These are phyloP conservation scores for Immersiporthe knoxdaviesiana DNA, from an alignment of 2,329 filamentous ascomycete species.

Conservation along the genomic window DNA sequence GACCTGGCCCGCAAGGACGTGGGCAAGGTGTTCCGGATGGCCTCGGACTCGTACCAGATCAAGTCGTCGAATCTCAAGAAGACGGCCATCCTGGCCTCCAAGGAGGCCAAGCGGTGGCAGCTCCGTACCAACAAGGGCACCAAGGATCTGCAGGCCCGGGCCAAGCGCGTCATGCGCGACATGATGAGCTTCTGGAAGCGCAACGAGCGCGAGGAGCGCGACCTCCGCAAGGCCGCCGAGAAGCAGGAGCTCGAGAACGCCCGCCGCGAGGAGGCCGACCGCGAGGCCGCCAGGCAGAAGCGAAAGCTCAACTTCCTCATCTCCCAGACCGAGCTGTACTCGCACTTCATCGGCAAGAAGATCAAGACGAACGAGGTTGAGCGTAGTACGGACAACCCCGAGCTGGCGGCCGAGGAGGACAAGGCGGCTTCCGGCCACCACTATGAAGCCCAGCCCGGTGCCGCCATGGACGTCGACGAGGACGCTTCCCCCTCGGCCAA, in stretches of 20 bases:
- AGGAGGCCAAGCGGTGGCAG: constrained; percentile 97
- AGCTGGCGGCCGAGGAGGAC: constrained; percentile 60
- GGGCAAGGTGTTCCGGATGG: constrained; percentile 88
- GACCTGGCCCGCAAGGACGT: constrained; percentile 94
- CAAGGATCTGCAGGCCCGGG: constrained; percentile 94
- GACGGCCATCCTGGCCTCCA: constrained; percentile 93
- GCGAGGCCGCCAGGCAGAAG: constrained; percentile 96
- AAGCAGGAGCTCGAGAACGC: constrained; percentile 95
- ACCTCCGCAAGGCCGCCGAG: constrained; percentile 90
- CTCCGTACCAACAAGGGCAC: constrained; percentile 97
- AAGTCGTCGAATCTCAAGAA: constrained; percentile 97
- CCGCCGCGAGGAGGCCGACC: constrained; percentile 94
- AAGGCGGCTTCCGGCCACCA: constrained; percentile 37
- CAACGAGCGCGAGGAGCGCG: constrained; percentile 95
- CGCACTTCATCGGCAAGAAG: constrained; percentile 99
- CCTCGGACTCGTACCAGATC: constrained; percentile 80
- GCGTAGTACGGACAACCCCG: constrained; percentile 80
- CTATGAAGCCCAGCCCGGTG: too few relatives aligned
- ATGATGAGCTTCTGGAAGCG: constrained; percentile 99
- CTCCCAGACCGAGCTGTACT: constrained; percentile 97
- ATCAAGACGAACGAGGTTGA: constrained; percentile 97
- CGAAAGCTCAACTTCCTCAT: constrained; percentile 99
- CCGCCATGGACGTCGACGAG: constrained; percentile 53
- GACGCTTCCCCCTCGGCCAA: constrained; percentile 61
- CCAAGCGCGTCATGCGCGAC: constrained; percentile 97